Percentiles rank a stretch among this genome's conserved stretches.
Evolutionary conservation across 2,329 filamentous ascomycete species (phyloP).

Genomic region (Diaporthe aspalathi): DNA sequence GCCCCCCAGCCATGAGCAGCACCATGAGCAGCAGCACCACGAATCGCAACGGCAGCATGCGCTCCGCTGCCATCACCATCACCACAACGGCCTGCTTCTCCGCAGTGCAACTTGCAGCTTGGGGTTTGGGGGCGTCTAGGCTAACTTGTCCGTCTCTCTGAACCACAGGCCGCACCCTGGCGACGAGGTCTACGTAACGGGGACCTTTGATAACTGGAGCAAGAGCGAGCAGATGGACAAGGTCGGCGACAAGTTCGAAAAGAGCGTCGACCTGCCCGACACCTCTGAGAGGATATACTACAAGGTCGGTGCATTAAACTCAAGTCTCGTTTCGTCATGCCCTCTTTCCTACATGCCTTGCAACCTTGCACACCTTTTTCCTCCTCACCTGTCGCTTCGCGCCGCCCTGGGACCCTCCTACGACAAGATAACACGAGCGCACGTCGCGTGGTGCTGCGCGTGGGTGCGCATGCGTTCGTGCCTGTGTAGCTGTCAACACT

Average conservation of each 20-base stretch:
- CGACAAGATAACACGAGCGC: slow-evolving; percentile 3
- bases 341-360: slow-evolving; percentile 27
- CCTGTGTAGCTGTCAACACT: slow-evolving; percentile 14
- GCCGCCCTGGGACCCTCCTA: not conserved
- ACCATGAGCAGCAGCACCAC: not conserved
- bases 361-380: slow-evolving; percentile 22
- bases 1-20: slow-evolving; percentile 18
- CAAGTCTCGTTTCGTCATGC: slow-evolving; percentile 15
- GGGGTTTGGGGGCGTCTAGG: not conserved
- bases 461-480: not conserved
- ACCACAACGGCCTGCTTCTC: slow-evolving; percentile 5
- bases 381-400: slow-evolving; percentile 38
- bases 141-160: slow-evolving; percentile 36
- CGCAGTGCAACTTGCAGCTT: slow-evolving; percentile 14
- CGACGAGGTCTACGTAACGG: slow-evolving; percentile 91
- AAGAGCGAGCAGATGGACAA: slow-evolving; percentile 88
- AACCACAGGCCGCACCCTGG: slow-evolving; percentile 80
- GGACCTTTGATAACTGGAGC: slow-evolving; percentile 94
- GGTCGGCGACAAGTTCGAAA: slow-evolving; percentile 75
- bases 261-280: slow-evolving; percentile 79
- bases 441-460: slow-evolving; percentile 5
- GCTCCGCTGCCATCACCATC: not conserved
- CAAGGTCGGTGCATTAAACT: slow-evolving; percentile 75
- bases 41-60: not conserved
- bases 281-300: slow-evolving; percentile 83